Evolutionary conservation across 83 land plant species (phyloP).

Genomic region (Thuja plicata): DNA sequence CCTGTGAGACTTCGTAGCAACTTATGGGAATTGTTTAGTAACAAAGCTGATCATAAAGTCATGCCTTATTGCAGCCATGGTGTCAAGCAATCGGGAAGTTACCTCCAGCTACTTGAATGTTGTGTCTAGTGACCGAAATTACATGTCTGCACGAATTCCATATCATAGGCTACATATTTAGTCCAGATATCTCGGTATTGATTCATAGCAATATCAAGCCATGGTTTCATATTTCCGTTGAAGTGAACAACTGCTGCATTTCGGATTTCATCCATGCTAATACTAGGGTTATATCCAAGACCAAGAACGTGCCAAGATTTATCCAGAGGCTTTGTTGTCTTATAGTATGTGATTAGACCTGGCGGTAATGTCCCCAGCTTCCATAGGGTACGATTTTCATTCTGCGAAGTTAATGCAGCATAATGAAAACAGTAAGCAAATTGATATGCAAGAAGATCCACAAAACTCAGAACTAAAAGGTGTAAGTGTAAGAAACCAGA

Average conservation of each 20-base stretch:
- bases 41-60: background rate
- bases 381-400: slow-evolving; percentile 74
- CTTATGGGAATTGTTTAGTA: background rate
- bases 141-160: slow-evolving; percentile 73
- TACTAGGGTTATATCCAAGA: slow-evolving; percentile 78
- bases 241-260: slow-evolving; percentile 83
- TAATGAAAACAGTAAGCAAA: background rate
- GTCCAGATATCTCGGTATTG: slow-evolving; percentile 73
- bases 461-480: background rate
- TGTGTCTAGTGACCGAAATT: slow-evolving; percentile 53
- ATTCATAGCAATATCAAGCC: slow-evolving; percentile 78
- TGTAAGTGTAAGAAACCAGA: background rate
- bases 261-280: slow-evolving; percentile 63
- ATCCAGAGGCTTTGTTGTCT: slow-evolving; percentile 70
- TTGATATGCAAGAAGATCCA: background rate
- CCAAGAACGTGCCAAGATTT: slow-evolving; percentile 86
- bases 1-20: slow-evolving; percentile 10
- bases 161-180: slow-evolving; percentile 75
- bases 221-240: slow-evolving; percentile 72
- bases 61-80: slow-evolving; percentile 14
- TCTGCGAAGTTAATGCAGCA: slow-evolving; percentile 38
- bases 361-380: slow-evolving; percentile 73
- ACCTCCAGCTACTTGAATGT: background rate
- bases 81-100: background rate
- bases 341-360: slow-evolving; percentile 70